Evolutionary conservation across 2,329 filamentous ascomycete species (phyloP).

Genomic region (Pleurostoma richardsiae): DNA sequence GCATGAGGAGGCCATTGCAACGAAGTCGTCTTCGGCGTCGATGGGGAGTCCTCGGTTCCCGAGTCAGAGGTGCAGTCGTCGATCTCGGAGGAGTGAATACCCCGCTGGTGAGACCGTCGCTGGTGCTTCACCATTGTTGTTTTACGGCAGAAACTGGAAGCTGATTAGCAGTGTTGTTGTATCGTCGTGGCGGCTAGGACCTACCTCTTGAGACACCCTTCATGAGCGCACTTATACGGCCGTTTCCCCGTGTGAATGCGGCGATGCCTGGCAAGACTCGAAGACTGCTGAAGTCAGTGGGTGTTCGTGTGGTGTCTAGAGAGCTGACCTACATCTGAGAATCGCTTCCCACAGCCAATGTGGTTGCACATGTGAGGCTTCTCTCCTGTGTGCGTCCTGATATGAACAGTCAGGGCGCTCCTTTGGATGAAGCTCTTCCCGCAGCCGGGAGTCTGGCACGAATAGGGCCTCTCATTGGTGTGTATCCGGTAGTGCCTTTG

Average conservation of each 20-base stretch:
- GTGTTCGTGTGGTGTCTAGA: not conserved
- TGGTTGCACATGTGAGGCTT: slow-evolving; percentile 67
- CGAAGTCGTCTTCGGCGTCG: slow-evolving; percentile 49
- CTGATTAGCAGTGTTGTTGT: slow-evolving; percentile 5
- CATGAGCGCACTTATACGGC: slow-evolving; percentile 58
- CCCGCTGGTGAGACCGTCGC: slow-evolving; percentile 54
- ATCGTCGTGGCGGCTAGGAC: slow-evolving; percentile 5
- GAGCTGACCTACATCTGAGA: slow-evolving; percentile 56
- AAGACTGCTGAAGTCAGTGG: slow-evolving; percentile 40
- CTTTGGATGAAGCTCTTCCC: slow-evolving; percentile 69
- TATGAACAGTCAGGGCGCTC: slow-evolving; percentile 66
- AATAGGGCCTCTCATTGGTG: slow-evolving; percentile 65
- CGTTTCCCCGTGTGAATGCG: slow-evolving; percentile 63
- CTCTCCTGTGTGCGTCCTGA: slow-evolving; percentile 66
- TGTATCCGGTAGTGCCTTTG: slow-evolving; percentile 68
- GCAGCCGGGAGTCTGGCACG: slow-evolving; percentile 54
- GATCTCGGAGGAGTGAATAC: slow-evolving; percentile 49
- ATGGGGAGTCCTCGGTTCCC: slow-evolving; percentile 53
- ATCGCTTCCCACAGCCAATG: slow-evolving; percentile 61
- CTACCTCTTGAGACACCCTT: slow-evolving; percentile 59
- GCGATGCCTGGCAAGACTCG: slow-evolving; percentile 59
- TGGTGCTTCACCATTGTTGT: slow-evolving; percentile 68
- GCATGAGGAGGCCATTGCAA: slow-evolving; percentile 46
- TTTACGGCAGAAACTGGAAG: slow-evolving; percentile 61
- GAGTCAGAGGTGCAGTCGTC: slow-evolving; percentile 53